phyloP scores from a whole-genome alignment of 345 rosid species.

The Populus euphratica region DNA sequence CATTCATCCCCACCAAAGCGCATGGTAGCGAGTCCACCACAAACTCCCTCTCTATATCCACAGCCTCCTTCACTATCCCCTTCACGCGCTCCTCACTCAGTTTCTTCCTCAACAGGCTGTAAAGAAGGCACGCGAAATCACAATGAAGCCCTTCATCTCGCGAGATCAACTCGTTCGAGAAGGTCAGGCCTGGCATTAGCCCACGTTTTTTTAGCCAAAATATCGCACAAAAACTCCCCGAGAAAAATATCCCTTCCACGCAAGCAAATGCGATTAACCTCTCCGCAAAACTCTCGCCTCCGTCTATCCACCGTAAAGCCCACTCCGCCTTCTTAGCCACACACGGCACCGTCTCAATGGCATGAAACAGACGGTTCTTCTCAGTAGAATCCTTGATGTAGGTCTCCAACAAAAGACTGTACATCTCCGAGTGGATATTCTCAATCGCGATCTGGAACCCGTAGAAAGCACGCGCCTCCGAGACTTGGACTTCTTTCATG shows the following conservation, averaged over 20 bases:
- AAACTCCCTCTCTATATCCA: conserved; percentile 86
- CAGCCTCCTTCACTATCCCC: conserved; percentile 72
- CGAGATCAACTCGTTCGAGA: conserved; percentile 90
- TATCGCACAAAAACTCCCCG: conserved; percentile 84
- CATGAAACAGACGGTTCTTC: conserved; percentile 57
- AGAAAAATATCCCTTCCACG: conserved; percentile 94
- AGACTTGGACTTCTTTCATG: conserved; percentile 89
- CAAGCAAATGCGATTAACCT: conserved; percentile 80
- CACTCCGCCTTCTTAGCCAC: conserved; percentile 69
- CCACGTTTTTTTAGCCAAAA: conserved; percentile 95
- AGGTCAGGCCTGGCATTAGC: conserved; percentile 81
- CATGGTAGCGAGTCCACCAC: conserved; percentile 88
- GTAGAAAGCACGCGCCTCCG: conserved; percentile 97
- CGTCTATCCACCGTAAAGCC: conserved; percentile 84
- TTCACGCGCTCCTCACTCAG: conserved; percentile 67
- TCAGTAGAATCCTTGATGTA: conserved; percentile 73
- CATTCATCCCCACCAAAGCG: conserved; percentile 87
- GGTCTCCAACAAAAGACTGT: conserved; percentile 82
- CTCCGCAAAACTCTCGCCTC: conserved; percentile 74
- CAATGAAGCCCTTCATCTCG: conserved; percentile 95
- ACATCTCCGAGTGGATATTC: conserved; percentile 96
- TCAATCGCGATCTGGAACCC: conserved; percentile 97
- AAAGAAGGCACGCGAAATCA: conserved; percentile 83
- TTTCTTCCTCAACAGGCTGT: conserved; percentile 47
- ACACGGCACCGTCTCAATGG: conserved; percentile 73